A percentile compares a stretch with the other conserved stretches of the same genome.
These are phyloP conservation scores for Aspergillus terreus DNA, from an alignment of 2,329 filamentous ascomycete genomes.

Conservation along the genomic window DNA sequence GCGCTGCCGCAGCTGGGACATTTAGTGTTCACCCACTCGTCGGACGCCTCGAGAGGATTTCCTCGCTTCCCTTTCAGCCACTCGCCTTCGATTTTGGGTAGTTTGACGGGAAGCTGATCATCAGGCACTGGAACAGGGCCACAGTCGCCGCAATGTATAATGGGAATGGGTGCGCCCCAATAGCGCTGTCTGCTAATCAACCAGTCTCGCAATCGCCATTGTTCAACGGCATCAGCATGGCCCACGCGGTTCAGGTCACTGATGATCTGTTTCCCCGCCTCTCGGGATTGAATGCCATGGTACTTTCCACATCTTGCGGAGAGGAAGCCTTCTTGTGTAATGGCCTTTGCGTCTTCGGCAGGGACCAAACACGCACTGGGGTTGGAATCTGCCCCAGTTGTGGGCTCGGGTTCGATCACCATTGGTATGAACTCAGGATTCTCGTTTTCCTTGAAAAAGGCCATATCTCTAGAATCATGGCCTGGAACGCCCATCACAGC, in stretches of 20 bases:
- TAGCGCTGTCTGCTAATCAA: slow-evolving; percentile 88
- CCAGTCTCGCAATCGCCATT: slow-evolving; percentile 84
- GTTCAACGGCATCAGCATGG: slow-evolving; percentile 62
- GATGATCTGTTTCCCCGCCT: slow-evolving; percentile 61
- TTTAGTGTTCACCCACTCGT: slow-evolving; percentile 69
- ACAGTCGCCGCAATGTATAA: slow-evolving; percentile 74
- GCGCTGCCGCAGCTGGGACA: slow-evolving; percentile 68
- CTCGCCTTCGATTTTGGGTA: slow-evolving; percentile 66
- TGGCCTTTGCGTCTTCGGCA: slow-evolving; percentile 51
- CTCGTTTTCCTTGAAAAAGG: slow-evolving; percentile 73
- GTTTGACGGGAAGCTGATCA: slow-evolving; percentile 69
- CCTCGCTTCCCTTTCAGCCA: slow-evolving; percentile 67
- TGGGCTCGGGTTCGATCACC: slow-evolving; percentile 53
- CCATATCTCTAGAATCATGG: slow-evolving; percentile 73
- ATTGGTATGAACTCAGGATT: slow-evolving; percentile 57
- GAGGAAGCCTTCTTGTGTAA: slow-evolving; percentile 64
- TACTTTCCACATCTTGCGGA: slow-evolving; percentile 64
- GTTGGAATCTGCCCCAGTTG: slow-evolving; percentile 17
- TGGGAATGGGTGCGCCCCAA: slow-evolving; percentile 87
- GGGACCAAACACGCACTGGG: slow-evolving; percentile 17
- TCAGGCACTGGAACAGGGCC: slow-evolving; percentile 75
- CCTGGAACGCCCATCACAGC: slow-evolving; percentile 91
- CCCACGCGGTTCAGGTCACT: slow-evolving; percentile 46
- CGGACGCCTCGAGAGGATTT: slow-evolving; percentile 69
- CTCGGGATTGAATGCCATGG: slow-evolving; percentile 58